phyloP scores from a whole-genome alignment of 805 yeast genomes.

The Pichia gijzeniarum region DNA sequence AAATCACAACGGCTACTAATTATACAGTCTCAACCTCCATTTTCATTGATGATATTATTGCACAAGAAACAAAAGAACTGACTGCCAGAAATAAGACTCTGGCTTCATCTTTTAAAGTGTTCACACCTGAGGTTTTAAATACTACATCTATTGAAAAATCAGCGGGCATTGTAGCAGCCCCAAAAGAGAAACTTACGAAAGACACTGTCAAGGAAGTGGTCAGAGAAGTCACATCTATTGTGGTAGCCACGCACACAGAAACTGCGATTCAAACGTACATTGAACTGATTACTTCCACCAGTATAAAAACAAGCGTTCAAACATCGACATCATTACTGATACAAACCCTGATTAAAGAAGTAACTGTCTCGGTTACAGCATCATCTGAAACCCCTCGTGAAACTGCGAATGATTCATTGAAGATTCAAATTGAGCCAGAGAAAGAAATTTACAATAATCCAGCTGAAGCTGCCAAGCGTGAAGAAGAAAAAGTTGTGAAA shows the following conservation, averaged over 20 bases:
- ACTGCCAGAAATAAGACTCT: not conserved
- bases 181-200: no score
- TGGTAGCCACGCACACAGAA: conserved; percentile 10
- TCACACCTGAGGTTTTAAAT: no score
- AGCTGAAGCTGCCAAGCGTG: not conserved
- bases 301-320: conserved; percentile 7
- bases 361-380: not conserved
- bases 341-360: conserved; percentile 1
- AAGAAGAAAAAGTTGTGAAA: not conserved
- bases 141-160: not conserved
- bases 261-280: conserved; percentile 10
- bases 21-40: not conserved
- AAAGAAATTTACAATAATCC: not conserved
- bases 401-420: not conserved
- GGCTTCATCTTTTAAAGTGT: no score
- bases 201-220: conserved; percentile 10
- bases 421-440: conserved; percentile 9
- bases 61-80: not conserved
- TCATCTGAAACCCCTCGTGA: not conserved
- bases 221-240: conserved; percentile 11
- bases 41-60: not conserved
- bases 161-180: not conserved
- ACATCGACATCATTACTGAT: conserved; percentile 3
- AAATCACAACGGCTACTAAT: not conserved
- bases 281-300: conserved; percentile 4